Evolutionary conservation across 331 rosid genomes (phyloP), one percentile per base, ranked within the genome.

Genomic region (Pyracantha coccinea): DNA sequence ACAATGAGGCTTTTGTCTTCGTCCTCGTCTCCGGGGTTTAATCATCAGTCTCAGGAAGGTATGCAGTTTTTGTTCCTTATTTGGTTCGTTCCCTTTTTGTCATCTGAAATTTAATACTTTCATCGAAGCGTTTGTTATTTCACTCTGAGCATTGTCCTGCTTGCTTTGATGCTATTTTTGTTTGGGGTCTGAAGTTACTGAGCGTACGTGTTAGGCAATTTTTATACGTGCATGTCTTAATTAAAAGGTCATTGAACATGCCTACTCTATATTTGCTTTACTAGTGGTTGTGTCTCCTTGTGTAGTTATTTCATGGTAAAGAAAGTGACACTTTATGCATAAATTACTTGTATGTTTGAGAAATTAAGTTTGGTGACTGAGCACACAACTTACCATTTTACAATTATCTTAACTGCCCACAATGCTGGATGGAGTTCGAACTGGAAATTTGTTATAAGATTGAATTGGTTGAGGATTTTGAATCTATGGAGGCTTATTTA

Each of bases 1-100:
- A 84, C 83, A 61, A 87, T 87, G 92, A 87, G 84, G 80, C 88
- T 82, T 71, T 85, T 89, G 47, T 71, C 83, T 71, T 78, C 92
- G 5, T 66, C 92, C 8, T 76, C 78, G 28, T 77, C 85, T 13
- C 77, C 85, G 6, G 91, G 90, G 35, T 79, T 87, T 33, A 80
- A 62, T 72, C 86, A 75, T 33, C 90, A 77, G 84, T 54, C 64
- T 66, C 89, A 85, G 57, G 92, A 89, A 84, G 95, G 92, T 82
- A 74, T 66, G 74, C 28, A 27, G 16, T 71, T 79, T 23, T 17
- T 35, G 14, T 66, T 59, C 28, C 15, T 52, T 17, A 25, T 50
- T 79, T 27, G 68, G 31, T 67, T 66, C 24, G 5, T 66, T 28
- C 10, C 14, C 2, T 2, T 69, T 16, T 44, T 50, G 45, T 12